phyloP scores from a whole-genome alignment of 805 yeast genomes.

The Monosporozyma aerobia region DNA sequence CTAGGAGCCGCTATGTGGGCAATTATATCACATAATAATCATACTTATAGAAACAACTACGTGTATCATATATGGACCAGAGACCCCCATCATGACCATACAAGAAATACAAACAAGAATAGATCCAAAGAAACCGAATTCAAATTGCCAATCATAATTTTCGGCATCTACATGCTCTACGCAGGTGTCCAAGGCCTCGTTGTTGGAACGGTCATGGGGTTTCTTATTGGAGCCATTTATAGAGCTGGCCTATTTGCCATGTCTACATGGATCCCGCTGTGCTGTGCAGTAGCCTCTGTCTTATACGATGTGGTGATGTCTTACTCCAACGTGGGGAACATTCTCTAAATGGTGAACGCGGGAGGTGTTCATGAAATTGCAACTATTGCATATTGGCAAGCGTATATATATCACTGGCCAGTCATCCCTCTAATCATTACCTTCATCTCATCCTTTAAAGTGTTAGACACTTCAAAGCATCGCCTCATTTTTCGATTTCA shows the following conservation, averaged over 20 bases:
- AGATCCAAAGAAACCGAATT: background rate
- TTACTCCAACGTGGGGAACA: constrained; percentile 15
- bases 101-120: constrained; percentile 1
- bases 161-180: constrained; percentile 38
- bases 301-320: constrained; percentile 55
- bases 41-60: constrained; percentile 24
- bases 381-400: too few species aligned
- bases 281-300: constrained; percentile 64
- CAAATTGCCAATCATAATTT: constrained; percentile 32
- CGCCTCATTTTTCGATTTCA: background rate
- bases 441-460: background rate
- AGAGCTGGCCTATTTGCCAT: constrained; percentile 71
- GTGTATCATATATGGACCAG: background rate
- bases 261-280: constrained; percentile 93
- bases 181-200: constrained; percentile 60
- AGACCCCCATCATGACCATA: constrained; percentile 13
- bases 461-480: background rate
- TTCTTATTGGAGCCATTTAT: constrained; percentile 66
- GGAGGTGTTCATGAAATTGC: too few species aligned
- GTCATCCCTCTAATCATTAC: too few species aligned
- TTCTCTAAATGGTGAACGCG: background rate
- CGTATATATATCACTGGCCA: too few species aligned
- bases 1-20: constrained; percentile 57
- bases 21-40: constrained; percentile 32
- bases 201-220: constrained; percentile 70